Conservation (phyloP, 2,329 filamentous ascomycete species). For the Sporothrix variecibatus region DNA sequence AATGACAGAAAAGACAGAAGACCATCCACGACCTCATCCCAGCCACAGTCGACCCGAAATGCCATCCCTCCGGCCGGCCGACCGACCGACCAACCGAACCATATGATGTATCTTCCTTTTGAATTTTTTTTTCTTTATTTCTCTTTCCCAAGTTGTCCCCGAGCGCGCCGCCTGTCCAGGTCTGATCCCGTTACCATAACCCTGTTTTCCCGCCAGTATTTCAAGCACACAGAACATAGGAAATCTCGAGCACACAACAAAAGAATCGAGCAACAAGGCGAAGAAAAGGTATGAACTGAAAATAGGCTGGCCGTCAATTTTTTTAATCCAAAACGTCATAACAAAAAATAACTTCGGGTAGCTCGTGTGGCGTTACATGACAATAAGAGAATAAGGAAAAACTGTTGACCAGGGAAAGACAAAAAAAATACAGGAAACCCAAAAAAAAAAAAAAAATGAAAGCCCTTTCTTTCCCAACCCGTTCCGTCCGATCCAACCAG, state of each 20-base stretch:
- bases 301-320: conserved; percentile 26
- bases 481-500: background rate
- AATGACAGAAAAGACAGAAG: background rate
- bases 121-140: background rate
- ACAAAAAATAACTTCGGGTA: conserved; percentile 16
- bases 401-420: background rate
- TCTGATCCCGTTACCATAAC: background rate
- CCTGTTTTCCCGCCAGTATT: background rate
- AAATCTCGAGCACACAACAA: background rate
- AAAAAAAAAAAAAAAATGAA: background rate
- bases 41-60: background rate
- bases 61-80: background rate
- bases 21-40: background rate
- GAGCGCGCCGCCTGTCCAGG: background rate
- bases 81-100: background rate
- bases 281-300: background rate
- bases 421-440: background rate
- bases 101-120: background rate
- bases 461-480: too few relatives aligned
- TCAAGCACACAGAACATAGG: background rate
- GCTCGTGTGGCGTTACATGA: conserved; percentile 21
- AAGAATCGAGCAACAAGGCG: background rate
- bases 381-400: background rate
- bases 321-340: conserved; percentile 27
- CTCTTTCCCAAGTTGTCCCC: background rate